Evolutionary conservation across 305 asterid species (phyloP), one percentile per base, ranked within the genome.

Genomic region (Ilex paraguariensis): DNA sequence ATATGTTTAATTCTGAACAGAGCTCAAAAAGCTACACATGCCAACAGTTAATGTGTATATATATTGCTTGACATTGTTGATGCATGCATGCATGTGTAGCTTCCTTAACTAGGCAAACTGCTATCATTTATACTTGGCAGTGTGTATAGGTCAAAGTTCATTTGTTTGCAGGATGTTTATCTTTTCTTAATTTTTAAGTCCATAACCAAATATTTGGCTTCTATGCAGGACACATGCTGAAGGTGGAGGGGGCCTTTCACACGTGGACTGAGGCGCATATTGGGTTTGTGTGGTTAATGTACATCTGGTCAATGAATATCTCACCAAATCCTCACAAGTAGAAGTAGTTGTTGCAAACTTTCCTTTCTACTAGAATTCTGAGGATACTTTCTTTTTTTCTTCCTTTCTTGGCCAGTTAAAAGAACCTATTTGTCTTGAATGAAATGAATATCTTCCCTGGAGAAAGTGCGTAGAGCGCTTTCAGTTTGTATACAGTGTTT

Each of bases 231-330:
- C 98, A 11, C 85, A 51, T 0, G 69, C 94, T 0, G 96, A 87
- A 71, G 73, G 86, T 1, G 96, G 96, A 13, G 96, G 98, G 50
- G 89, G 95, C 70, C 65, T 87, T 73, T 85, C 96, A 21, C 95
- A 82, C 6, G 91, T 88, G 65, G 83, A 75, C 65, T 85, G 75
- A 82, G 42, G 42, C 6, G 42, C 42, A 3, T 36, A 36, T 36
- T 21, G 28, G 2, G 1, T 21, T 21, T 21, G 28, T 1, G 28
- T 21, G 28, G 28, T 21, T 21, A 21, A 65, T 70, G 68, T 62
- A 60, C 65, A 67, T 73, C 69, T 60, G 36, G 15, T 61, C 49
- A 45, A 56, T 5, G 42, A 36, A 36, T 36, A 36, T 36, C 9
- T 36, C 9, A 36, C 42, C 42, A 36, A 36, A 36, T 2, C 42